These are phyloP conservation scores for Emiliania huxleyi DNA, from an alignment of 78 protist species.

Conservation along the genomic window DNA sequence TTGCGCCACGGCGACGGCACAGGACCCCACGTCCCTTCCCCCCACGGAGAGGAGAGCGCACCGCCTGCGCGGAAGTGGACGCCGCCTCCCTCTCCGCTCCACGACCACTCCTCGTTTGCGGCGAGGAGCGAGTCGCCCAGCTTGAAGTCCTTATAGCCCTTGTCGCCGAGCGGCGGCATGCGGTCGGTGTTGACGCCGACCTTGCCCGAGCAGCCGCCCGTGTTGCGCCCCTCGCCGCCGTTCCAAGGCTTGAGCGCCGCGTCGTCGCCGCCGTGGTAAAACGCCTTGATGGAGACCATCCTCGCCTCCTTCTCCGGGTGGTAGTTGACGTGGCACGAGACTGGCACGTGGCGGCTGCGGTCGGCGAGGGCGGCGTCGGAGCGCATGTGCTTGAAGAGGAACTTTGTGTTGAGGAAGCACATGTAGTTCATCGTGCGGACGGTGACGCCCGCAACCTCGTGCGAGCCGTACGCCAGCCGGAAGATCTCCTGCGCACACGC, in stretches of 20 bases:
- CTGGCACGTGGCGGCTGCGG: neutral
- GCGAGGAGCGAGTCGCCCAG: neutral
- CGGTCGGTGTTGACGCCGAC: neutral
- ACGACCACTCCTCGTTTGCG: neutral
- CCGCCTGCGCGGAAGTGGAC: neutral
- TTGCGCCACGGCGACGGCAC: neutral
- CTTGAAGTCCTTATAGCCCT: neutral
- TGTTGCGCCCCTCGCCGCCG: neutral
- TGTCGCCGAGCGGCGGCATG: neutral
- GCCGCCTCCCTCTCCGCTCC: neutral
- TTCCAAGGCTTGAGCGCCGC: neutral
- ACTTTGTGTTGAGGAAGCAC: conserved; percentile 25
- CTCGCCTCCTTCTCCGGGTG: conserved; percentile 33
- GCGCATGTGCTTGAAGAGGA: conserved; percentile 3
- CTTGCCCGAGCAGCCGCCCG: conserved; percentile 8
- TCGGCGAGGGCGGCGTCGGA: neutral
- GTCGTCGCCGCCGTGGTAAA: neutral
- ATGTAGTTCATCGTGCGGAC: neutral
- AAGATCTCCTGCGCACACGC: too few species aligned
- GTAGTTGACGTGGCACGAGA: neutral
- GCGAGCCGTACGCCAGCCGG: neutral
- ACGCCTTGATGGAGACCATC: neutral
- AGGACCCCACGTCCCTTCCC: neutral
- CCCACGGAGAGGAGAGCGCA: neutral
- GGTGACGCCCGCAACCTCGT: neutral